Base-by-base conservation (phyloP, 257 asterid species). In the Capsicum baccatum region DNA sequence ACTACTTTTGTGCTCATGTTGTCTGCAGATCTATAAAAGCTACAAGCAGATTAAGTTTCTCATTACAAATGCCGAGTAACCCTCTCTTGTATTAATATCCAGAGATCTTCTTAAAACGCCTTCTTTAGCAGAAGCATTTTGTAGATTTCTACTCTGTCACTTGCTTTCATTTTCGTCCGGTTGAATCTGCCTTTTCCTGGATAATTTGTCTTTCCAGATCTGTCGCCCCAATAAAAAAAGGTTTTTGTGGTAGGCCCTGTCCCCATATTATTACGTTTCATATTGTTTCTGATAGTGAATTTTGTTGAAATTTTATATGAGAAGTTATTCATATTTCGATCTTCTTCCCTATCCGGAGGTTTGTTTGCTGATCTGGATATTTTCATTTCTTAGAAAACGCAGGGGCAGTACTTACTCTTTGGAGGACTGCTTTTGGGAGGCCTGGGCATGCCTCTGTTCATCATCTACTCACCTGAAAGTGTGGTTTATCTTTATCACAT, bases 391-490 rank as follows among this genome's bases (percentile, higher is more conserved):
- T 86, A 85, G 85, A 87, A 83, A 76, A 84, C 73, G 84, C 96
- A 94, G 99, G 96, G 92, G 92, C 48, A 85, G 86, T 85, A 68
- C 87, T 84, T 93, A 92, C 80, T 89, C 98, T 84, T 94, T 96
- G 44, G 99, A 96, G 92, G 99, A 96, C 87, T 96, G 99, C 93
- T 94, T 89, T 79, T 96, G 99, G 98, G 98, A 96, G 92, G 99
- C 99, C 74, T 96, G 99, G 99, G 99, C 99, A 59, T 96, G 99
- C 88, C 88, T 96, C 26, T 92, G 97, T 87, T 96, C 99, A 87
- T 96, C 99, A 70, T 96, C 99, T 70, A 96, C 99, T 47, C 98
- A 96, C 89, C 89, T 96, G 87, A 94, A 90, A 94, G 99, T 96
- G 91, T 85, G 96, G 86, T 84, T 89, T 87, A 37, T 87, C 83